These are phyloP conservation scores for Begonia masoniana DNA, from an alignment of 306 rosid species.

Conservation along the genomic window DNA sequence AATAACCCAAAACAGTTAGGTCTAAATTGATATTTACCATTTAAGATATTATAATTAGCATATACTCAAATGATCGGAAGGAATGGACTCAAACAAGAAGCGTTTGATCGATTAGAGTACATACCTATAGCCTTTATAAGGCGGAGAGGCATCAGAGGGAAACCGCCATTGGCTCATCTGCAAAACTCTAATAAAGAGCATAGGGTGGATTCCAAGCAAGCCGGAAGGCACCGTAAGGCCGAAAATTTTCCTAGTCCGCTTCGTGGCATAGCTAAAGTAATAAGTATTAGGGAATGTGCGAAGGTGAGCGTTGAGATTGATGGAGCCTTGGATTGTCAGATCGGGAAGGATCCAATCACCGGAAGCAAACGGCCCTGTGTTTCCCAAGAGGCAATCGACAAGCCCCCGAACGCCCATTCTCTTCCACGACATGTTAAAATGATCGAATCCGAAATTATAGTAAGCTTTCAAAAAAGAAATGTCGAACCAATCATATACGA, in stretches of 20 bases:
- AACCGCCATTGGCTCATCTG: constrained; percentile 95
- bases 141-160: constrained; percentile 70
- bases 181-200: constrained; percentile 74
- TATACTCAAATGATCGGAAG: too few relatives aligned
- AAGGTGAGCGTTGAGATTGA: constrained; percentile 36
- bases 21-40: too few relatives aligned
- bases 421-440: constrained; percentile 74
- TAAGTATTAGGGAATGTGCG: constrained; percentile 72
- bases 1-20: too few relatives aligned
- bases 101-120: background rate
- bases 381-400: constrained; percentile 59
- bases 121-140: constrained; percentile 90
- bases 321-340: constrained; percentile 93
- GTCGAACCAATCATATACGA: constrained; percentile 86
- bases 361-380: constrained; percentile 79
- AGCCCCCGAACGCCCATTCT: constrained; percentile 76
- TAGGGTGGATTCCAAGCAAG: constrained; percentile 59
- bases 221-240: constrained; percentile 77
- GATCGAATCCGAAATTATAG: constrained; percentile 93
- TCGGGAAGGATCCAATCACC: constrained; percentile 98
- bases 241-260: constrained; percentile 64
- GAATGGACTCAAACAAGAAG: too few relatives aligned
- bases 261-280: constrained; percentile 93
- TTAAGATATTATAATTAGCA: too few relatives aligned
- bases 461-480: constrained; percentile 73